phyloP scores from a whole-genome alignment of 768 basidiomycete species.

The Suillus discolor region DNA sequence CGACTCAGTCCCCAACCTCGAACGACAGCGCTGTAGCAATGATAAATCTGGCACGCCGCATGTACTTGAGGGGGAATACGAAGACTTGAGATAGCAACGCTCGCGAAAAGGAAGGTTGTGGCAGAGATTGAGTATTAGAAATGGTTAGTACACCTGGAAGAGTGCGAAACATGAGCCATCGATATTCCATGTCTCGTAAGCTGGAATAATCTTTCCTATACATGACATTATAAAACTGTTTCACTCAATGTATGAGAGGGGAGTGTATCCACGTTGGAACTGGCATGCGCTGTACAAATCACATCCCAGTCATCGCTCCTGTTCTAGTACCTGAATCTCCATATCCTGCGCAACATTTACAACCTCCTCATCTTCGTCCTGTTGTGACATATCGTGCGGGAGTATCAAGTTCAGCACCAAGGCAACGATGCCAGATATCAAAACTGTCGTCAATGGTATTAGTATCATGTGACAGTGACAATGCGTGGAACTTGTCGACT shows the following conservation, averaged over 20 bases:
- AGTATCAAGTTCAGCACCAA: constrained; percentile 60
- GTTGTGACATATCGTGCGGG: constrained; percentile 36
- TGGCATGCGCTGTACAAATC: not conserved
- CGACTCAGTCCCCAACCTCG: constrained; percentile 71
- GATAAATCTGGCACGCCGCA: constrained; percentile 67
- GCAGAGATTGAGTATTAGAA: constrained; percentile 70
- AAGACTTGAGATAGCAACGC: constrained; percentile 66
- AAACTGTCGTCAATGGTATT: constrained; percentile 38
- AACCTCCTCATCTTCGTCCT: constrained; percentile 26
- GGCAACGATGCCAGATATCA: constrained; percentile 60
- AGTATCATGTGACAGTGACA: not conserved
- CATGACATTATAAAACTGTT: too few relatives aligned
- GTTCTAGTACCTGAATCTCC: constrained; percentile 16
- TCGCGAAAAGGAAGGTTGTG: constrained; percentile 59
- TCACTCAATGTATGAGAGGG: not conserved
- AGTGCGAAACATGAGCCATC: not conserved
- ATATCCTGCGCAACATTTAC: constrained; percentile 28
- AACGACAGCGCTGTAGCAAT: constrained; percentile 69
- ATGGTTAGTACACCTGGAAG: not conserved
- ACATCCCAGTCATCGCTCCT: not conserved
- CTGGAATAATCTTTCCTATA: too few relatives aligned
- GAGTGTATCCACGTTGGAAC: not conserved
- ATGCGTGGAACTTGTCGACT: constrained; percentile 28
- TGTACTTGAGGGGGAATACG: constrained; percentile 67
- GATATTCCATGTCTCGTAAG: too few relatives aligned